A percentile compares a stretch with the other conserved stretches of the same genome.
These are phyloP conservation scores for Syzygium syzygioides DNA, from an alignment of 441 rosid species.

Conservation along the genomic window DNA sequence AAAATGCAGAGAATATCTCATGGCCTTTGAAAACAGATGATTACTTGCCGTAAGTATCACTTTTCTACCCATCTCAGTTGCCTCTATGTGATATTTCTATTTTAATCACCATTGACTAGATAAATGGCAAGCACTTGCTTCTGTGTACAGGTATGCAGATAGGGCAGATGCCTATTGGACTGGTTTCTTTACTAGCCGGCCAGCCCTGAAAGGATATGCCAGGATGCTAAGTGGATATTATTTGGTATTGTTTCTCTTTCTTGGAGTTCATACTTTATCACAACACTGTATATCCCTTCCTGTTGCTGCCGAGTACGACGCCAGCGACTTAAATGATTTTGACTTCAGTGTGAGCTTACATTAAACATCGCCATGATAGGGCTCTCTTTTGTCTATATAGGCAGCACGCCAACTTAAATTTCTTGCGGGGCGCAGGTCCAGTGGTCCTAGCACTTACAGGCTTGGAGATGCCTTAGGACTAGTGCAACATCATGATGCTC, in stretches of 20 bases:
- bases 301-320: not conserved
- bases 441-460: slow-evolving; percentile 39
- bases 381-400: slow-evolving; percentile 24
- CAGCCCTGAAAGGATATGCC: slow-evolving; percentile 66
- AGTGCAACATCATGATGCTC: slow-evolving; percentile 92
- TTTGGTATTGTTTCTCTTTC: slow-evolving; percentile 38
- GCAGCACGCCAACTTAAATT: slow-evolving; percentile 88
- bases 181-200: slow-evolving; percentile 85
- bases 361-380: not conserved
- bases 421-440: slow-evolving; percentile 48
- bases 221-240: slow-evolving; percentile 84
- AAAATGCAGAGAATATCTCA: slow-evolving; percentile 49
- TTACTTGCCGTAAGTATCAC: slow-evolving; percentile 67
- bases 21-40: slow-evolving; percentile 89
- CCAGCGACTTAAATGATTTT: not conserved
- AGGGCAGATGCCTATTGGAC: slow-evolving; percentile 64
- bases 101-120: not conserved
- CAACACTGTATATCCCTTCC: not conserved
- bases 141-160: slow-evolving; percentile 69
- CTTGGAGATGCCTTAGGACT: slow-evolving; percentile 80
- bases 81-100: not conserved
- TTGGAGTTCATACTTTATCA: not conserved
- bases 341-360: not conserved
- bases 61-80: not conserved
- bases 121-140: not conserved